Evolutionary conservation across 345 rosid species (phyloP), one percentile per base, ranked within the genome.

Genomic region (Sonneratia caseolaris): DNA sequence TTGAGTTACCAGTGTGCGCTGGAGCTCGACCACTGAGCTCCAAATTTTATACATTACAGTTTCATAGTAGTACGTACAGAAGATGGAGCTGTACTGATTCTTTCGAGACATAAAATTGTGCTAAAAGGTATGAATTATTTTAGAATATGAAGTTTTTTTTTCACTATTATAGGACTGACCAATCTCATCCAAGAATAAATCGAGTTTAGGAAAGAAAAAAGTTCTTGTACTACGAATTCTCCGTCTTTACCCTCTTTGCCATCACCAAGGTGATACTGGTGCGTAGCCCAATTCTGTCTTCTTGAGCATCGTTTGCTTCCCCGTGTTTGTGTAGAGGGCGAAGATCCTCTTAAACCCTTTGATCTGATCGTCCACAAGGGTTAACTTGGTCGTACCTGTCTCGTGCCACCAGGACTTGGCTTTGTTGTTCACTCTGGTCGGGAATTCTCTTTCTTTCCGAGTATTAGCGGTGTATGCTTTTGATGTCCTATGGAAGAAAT

Each of bases 401-500:
- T 93, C 91, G 74, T 93, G 98, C 98, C 98, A 93, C 70, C 98
- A 71, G 47, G 96, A 91, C 82, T 93, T 96, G 72, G 81, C 87
- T 10, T 91, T 94, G 48, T 88, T 89, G 48, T 88, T 90, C 59
- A 84, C 88, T 3, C 88, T 91, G 1, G 86, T 81, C 72, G 85
- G 88, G 37, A 89, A 96, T 71, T 91, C 91, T 76, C 98, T 85
- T 68, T 96, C 83, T 76, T 91, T 93, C 71, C 97, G 79, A 7
- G 93, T 89, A 66, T 97, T 97, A 0, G 98, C 91, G 61, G 98
- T 89, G 84, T 93, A 93, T 40, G 98, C 98, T 80, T 88, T 93
- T 18, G 96, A 91, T 13, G 98, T 97, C 69, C 96, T 82, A 70
- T 93, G 98, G 72, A 93, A 93, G 77, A 91, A 93, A 72, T 93